These are phyloP conservation scores for Tirmania nivea DNA, from an alignment of 495 filamentous ascomycete species.

Conservation along the genomic window DNA sequence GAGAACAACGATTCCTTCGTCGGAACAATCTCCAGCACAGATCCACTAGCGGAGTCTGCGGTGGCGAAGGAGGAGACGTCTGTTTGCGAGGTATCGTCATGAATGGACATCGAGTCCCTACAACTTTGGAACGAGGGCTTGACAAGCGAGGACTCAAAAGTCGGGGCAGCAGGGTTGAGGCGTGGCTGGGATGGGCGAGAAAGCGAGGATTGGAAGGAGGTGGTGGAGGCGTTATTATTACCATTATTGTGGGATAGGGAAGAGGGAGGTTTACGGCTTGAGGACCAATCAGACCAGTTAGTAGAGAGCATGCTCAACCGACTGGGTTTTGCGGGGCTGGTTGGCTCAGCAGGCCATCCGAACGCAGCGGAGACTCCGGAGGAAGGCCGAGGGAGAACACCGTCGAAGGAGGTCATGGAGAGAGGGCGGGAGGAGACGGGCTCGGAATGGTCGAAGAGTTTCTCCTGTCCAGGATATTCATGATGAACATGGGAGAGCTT, in stretches of 20 bases:
- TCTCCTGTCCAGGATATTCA: conserved; percentile 8
- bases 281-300: conserved; percentile 29
- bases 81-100: conserved; percentile 4
- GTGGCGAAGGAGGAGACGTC: neutral
- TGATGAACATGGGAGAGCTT: conserved; percentile 17
- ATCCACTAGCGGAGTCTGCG: conserved; percentile 3
- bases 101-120: conserved; percentile 12
- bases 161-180: conserved; percentile 18
- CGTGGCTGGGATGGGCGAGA: conserved; percentile 8
- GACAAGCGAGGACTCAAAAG: conserved; percentile 8
- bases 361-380: conserved; percentile 48
- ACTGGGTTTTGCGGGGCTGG: conserved; percentile 19
- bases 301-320: conserved; percentile 32
- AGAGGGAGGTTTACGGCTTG: neutral
- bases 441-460: conserved; percentile 34
- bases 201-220: conserved; percentile 1
- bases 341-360: conserved; percentile 34
- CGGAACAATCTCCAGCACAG: conserved; percentile 2
- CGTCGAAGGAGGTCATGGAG: conserved; percentile 59
- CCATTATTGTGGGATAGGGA: neutral
- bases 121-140: neutral
- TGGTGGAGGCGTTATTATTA: conserved; percentile 3
- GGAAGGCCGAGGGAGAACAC: conserved; percentile 49
- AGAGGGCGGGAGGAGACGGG: conserved; percentile 52
- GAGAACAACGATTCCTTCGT: conserved; percentile 14